Evolutionary conservation across 148 eudicot genomes (phyloP), one percentile per base, ranked within the genome.

Genomic region (Chenopodium quinoa): DNA sequence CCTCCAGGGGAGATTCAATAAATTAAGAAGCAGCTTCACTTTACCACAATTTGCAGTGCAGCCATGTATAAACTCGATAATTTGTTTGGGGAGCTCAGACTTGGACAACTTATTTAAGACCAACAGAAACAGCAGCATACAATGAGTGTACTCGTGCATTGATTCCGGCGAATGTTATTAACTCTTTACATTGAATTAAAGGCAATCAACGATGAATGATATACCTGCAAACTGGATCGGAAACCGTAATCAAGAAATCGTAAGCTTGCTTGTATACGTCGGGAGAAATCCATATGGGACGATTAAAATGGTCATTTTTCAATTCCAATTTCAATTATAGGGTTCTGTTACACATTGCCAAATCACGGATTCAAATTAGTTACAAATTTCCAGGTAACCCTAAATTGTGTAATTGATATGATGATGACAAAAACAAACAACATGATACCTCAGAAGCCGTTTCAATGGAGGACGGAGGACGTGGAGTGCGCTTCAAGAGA

Each of bases 221-320:
- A 27, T 80, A 93, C 99, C 99, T 96, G 94, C 99, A 96, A 75
- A 96, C 98, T 0, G 99, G 99, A 77, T 96, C 99, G 0, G 99
- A 98, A 76, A 96, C 93, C 69, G 99, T 98, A 63, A 96, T 96
- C 44, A 96, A 95, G 76, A 96, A 96, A 85, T 96, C 99, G 84
- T 96, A 96, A 47, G 99, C 99, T 87, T 96, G 99, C 83, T 96
- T 96, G 80, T 96, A 96, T 68, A 93, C 99, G 86, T 96, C 99
- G 14, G 95, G 95, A 54, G 98, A 96, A 75, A 97, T 98, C 99
- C 99, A 96, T 82, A 96, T 78, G 3, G 99, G 99, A 22, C 99
- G 93, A 82, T 96, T 92, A 1, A 32, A 74, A 46, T 96, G 99
- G 84, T 96, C 99, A n/a, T 90, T 91, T 82, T 96, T 96, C 60